phyloP scores from a whole-genome alignment of 768 basidiomycete genomes.

The Pleurotus tuoliensis region DNA sequence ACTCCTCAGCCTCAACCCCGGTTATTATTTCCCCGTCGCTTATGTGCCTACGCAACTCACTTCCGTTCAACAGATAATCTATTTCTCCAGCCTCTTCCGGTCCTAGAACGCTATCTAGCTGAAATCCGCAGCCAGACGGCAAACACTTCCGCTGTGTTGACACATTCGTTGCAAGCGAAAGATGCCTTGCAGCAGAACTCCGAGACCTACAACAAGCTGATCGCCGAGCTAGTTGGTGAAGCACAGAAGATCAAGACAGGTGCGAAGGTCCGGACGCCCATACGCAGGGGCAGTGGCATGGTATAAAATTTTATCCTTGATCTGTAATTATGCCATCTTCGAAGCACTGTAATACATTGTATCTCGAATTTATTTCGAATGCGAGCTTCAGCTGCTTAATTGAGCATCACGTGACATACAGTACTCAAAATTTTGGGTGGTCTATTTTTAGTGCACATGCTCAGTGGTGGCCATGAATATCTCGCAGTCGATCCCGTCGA shows the following conservation, averaged over 20 bases:
- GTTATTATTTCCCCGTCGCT: constrained; percentile 30
- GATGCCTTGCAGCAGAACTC: constrained; percentile 84
- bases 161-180: constrained; percentile 75
- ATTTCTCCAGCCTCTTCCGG: constrained; percentile 63
- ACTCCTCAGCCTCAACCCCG: constrained; percentile 62
- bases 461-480: constrained; percentile 68
- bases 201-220: constrained; percentile 86
- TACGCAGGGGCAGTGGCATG: constrained; percentile 43
- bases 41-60: not conserved
- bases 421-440: not conserved
- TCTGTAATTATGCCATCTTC: not conserved
- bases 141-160: constrained; percentile 70
- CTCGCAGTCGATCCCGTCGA: constrained; percentile 81
- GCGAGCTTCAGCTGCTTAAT: not conserved
- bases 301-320: not conserved
- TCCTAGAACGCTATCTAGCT: constrained; percentile 61
- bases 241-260: constrained; percentile 80
- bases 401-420: not conserved
- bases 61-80: constrained; percentile 51
- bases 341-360: not conserved
- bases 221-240: constrained; percentile 89
- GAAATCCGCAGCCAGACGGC: constrained; percentile 72
- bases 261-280: constrained; percentile 41
- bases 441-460: not conserved
- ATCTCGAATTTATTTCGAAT: no score